These are phyloP conservation scores for Pythium oligandrum DNA, from an alignment of 352 stramenopile species.

Conservation along the genomic window DNA sequence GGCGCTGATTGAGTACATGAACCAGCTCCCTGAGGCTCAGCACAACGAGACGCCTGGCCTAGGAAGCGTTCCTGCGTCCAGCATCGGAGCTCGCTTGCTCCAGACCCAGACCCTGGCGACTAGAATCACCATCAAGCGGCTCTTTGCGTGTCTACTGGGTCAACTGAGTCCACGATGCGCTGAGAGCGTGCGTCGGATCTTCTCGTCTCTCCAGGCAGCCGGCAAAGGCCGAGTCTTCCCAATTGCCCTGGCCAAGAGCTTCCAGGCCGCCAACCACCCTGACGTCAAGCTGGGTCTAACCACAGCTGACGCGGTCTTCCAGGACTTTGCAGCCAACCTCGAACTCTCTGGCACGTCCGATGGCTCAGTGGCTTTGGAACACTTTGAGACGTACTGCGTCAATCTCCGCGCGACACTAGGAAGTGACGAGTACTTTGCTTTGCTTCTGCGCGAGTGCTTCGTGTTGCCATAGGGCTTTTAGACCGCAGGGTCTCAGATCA, in stretches of 20 bases:
- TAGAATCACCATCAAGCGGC: constrained; percentile 31
- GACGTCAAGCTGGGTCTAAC: constrained; percentile 49
- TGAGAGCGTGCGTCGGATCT: constrained; percentile 36
- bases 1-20: constrained; percentile 46
- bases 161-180: constrained; percentile 28
- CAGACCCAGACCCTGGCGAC: constrained; percentile 28
- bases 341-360: constrained; percentile 40
- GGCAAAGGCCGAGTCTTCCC: constrained; percentile 65
- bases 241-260: constrained; percentile 50
- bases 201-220: constrained; percentile 29
- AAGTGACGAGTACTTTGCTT: constrained; percentile 49
- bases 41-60: background rate
- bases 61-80: background rate
- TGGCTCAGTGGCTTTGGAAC: constrained; percentile 43
- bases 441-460: constrained; percentile 65
- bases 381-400: constrained; percentile 61
- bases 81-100: constrained; percentile 31
- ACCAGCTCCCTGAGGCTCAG: constrained; percentile 19
- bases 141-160: constrained; percentile 38
- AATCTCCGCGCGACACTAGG: constrained; percentile 45
- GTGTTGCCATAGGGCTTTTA: constrained; percentile 1
- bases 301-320: constrained; percentile 37
- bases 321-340: constrained; percentile 67
- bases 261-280: constrained; percentile 49
- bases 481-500: no score